These are phyloP conservation scores for Jamesozyma piceae DNA, from an alignment of 805 yeast genomes.

Conservation along the genomic window DNA sequence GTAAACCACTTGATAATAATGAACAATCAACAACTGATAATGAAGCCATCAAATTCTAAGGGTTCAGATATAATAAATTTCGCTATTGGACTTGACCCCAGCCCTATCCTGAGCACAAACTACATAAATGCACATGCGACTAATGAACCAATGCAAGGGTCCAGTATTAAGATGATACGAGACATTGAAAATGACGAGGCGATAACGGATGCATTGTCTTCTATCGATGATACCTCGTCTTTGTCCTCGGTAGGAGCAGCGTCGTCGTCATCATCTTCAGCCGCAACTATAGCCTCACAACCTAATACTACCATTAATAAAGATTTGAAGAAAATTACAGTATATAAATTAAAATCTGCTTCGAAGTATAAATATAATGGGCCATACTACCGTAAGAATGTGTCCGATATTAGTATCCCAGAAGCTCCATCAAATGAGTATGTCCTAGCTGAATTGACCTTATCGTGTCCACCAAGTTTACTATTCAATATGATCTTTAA, in stretches of 20 bases:
- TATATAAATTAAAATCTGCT: constrained; percentile 10
- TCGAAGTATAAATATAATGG: constrained; percentile 44
- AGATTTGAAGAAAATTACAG: constrained; percentile 7
- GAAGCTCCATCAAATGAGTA: constrained; percentile 35
- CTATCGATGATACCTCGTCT: constrained; percentile 33
- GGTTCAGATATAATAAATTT: constrained; percentile 3
- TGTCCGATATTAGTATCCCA: constrained; percentile 8
- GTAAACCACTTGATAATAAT: no score
- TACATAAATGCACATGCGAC: neutral
- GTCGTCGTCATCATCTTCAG: neutral
- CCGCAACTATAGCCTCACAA: neutral
- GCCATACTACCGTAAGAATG: constrained; percentile 32
- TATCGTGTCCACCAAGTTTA: constrained; percentile 70
- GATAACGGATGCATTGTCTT: constrained; percentile 33
- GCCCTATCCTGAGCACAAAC: neutral
- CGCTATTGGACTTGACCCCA: constrained; percentile 1
- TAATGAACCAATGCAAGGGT: neutral
- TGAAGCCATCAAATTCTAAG: neutral
- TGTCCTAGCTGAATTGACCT: constrained; percentile 40
- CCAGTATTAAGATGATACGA: constrained; percentile 7
- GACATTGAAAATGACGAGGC: constrained; percentile 14
- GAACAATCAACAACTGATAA: no score
- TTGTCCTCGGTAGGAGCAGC: neutral
- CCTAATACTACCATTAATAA: no score
- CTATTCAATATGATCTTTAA: constrained; percentile 55